Conservation (phyloP, 371 early-diverging fungal species). For the Nematocida ausubeli region DNA sequence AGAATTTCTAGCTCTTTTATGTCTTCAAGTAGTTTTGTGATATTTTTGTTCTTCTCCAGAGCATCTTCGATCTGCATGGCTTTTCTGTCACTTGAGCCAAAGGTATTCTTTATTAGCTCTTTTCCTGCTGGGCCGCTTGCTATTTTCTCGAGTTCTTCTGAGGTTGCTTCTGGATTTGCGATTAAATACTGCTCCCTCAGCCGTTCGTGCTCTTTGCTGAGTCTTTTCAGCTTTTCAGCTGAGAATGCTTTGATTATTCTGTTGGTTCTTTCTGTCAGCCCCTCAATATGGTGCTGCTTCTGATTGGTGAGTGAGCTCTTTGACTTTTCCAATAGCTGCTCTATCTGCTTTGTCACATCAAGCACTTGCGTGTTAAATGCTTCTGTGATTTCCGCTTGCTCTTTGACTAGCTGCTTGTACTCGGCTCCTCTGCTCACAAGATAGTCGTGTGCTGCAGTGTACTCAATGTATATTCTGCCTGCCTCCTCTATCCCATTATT, state of each 20-base stretch:
- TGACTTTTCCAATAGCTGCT: background rate
- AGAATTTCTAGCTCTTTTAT: slow-evolving; percentile 58
- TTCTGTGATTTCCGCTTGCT: background rate
- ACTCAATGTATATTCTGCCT: background rate
- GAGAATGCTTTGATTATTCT: slow-evolving; percentile 33
- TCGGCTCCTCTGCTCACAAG: background rate
- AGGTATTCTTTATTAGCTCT: slow-evolving; percentile 53
- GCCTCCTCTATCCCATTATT: slow-evolving; percentile 30
- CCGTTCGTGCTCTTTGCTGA: slow-evolving; percentile 59
- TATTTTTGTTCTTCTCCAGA: slow-evolving; percentile 57
- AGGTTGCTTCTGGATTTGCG: slow-evolving; percentile 65
- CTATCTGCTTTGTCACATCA: background rate
- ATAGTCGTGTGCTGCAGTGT: background rate
- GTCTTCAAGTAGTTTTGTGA: slow-evolving; percentile 53
- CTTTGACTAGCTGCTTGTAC: background rate
- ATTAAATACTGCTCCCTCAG: slow-evolving; percentile 60
- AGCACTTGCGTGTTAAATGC: background rate
- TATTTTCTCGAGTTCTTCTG: slow-evolving; percentile 61
- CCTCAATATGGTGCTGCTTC: slow-evolving; percentile 26
- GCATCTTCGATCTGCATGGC: slow-evolving; percentile 58
- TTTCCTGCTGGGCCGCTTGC: slow-evolving; percentile 28
- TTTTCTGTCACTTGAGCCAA: slow-evolving; percentile 56
- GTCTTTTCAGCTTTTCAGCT: slow-evolving; percentile 41
- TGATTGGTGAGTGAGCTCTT: background rate
- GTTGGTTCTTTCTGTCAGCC: slow-evolving; percentile 33